Evolutionary conservation across 108 stramenopile genomes (phyloP).

Genomic region (Poteriospumella lacustris): DNA sequence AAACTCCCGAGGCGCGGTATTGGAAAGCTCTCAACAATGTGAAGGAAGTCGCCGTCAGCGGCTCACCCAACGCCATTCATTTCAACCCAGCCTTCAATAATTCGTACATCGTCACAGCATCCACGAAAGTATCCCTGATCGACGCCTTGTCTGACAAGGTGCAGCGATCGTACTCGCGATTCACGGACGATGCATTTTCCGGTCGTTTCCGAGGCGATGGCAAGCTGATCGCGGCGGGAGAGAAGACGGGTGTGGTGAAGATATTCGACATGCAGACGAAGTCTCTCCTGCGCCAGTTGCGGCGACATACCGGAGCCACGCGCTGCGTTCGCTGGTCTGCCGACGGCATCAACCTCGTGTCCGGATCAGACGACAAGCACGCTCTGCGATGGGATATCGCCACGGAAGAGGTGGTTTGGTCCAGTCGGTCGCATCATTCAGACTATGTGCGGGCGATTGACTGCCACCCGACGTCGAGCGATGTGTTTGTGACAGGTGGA

Average conservation of each 20-base stretch:
- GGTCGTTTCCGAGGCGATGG: conserved; percentile 38
- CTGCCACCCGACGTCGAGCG: neutral
- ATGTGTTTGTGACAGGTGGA: conserved; percentile 33
- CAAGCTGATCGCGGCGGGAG: conserved; percentile 38
- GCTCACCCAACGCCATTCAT: conserved; percentile 37
- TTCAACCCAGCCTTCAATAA: conserved; percentile 34
- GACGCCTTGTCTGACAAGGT: conserved; percentile 28
- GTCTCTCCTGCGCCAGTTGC: conserved; percentile 31
- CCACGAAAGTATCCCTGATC: conserved; percentile 36
- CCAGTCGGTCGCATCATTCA: neutral
- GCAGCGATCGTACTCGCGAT: conserved; percentile 34
- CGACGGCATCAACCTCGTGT: conserved; percentile 37
- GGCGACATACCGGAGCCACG: conserved; percentile 28
- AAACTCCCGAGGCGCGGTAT: conserved; percentile 43
- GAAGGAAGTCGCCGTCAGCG: conserved; percentile 29
- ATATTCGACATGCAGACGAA: conserved; percentile 35
- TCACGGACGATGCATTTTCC: conserved; percentile 38
- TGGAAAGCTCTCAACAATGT: conserved; percentile 44
- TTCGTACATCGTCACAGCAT: conserved; percentile 39
- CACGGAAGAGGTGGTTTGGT: conserved; percentile 24
- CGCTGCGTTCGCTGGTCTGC: conserved; percentile 39
- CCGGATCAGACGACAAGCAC: conserved; percentile 42
- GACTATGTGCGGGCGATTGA: conserved; percentile 32
- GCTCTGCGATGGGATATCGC: conserved; percentile 31
- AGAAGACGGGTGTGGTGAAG: conserved; percentile 38